Evolutionary conservation across 345 rosid species (phyloP).

Genomic region (Eutrema japonicum): DNA sequence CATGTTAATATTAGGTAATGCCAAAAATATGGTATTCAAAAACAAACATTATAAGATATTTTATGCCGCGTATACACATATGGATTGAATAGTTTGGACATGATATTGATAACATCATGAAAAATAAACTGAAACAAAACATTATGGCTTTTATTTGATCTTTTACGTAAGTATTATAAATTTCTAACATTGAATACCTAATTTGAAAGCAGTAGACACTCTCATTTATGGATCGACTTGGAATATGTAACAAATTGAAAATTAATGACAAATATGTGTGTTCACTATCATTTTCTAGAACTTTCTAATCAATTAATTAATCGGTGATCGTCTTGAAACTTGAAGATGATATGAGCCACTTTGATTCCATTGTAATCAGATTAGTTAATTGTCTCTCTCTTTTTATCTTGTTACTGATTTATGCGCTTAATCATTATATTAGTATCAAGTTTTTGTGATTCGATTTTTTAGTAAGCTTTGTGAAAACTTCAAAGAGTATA

Average conservation of each 20-base stretch:
- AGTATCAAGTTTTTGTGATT: no score
- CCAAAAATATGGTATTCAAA: not conserved
- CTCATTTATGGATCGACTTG: not conserved
- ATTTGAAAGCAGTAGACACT: not conserved
- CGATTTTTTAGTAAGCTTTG: no score
- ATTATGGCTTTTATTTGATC: not conserved
- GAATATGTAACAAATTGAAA: not conserved
- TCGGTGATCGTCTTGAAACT: slow-evolving; percentile 5
- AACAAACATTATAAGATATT: not conserved
- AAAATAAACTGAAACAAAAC: not conserved
- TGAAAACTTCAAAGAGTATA: no score
- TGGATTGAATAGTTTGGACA: not conserved
- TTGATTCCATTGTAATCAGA: not conserved
- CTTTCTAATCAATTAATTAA: not conserved
- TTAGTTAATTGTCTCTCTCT: not conserved
- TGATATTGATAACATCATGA: not conserved
- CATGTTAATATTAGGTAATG: not conserved
- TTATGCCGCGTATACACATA: not conserved
- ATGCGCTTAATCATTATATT: no score
- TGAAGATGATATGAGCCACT: not conserved
- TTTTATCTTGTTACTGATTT: no score
- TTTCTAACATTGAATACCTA: not conserved
- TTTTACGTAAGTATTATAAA: not conserved
- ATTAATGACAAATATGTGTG: not conserved
- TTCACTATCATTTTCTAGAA: no score